These are phyloP conservation scores for Fusarium sp. DNA, from an alignment of 2,329 filamentous ascomycete genomes.

Conservation along the genomic window DNA sequence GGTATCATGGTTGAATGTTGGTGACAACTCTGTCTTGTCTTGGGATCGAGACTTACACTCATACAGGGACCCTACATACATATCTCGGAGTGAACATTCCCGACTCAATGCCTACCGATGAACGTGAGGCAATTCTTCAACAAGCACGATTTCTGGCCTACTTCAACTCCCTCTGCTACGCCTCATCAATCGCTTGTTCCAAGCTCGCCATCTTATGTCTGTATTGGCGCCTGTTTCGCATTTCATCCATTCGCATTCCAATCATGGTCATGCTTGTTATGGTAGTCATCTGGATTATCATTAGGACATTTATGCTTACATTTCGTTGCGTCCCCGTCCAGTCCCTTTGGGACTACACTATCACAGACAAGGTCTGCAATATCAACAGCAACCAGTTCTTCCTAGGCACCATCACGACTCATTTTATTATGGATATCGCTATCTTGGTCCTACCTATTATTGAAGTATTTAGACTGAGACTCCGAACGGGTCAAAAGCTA, in stretches of 20 bases:
- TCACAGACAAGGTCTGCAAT: constrained; percentile 43
- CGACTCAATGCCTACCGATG: neutral
- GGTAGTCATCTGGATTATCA: constrained; percentile 43
- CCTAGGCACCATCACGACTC: constrained; percentile 47
- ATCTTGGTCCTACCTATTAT: constrained; percentile 49
- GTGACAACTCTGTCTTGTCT: neutral
- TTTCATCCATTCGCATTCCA: constrained; percentile 44
- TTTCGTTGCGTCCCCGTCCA: constrained; percentile 52
- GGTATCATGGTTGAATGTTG: constrained; percentile 38
- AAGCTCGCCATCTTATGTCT: constrained; percentile 48
- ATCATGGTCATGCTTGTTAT: constrained; percentile 43
- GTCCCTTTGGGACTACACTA: constrained; percentile 49
- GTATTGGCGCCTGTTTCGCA: constrained; percentile 48
- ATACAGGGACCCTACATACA: constrained; percentile 34
- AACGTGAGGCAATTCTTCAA: constrained; percentile 20
- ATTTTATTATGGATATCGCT: constrained; percentile 49
- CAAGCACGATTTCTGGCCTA: constrained; percentile 30
- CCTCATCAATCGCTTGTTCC: constrained; percentile 42
- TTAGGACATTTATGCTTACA: constrained; percentile 48
- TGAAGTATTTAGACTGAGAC: constrained; percentile 2
- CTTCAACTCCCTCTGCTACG: constrained; percentile 38
- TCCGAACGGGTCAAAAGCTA: constrained; percentile 1
- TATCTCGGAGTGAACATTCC: constrained; percentile 36
- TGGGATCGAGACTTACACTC: neutral
- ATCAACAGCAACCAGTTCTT: constrained; percentile 49